Percentiles rank a stretch among this genome's conserved stretches.
Evolutionary conservation across 1,284 basidiomycete species (phyloP).

Genomic region (Trichosporon sp.): DNA sequence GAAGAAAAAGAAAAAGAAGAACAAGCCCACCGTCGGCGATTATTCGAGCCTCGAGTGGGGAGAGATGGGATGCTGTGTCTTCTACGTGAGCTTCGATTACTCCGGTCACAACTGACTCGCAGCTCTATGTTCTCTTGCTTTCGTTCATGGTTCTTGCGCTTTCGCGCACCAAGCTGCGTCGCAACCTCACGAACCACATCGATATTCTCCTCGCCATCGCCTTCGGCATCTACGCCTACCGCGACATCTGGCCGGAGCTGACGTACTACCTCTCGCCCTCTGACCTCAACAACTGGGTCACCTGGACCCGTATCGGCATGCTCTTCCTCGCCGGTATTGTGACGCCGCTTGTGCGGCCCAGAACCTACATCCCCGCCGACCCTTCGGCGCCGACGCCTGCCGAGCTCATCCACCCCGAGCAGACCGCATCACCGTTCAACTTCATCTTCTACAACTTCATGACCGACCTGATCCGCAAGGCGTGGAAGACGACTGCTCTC

Average conservation of each 20-base stretch:
- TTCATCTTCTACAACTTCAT: slow-evolving; percentile 65
- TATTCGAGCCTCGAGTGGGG: slow-evolving; percentile 54
- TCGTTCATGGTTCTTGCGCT: slow-evolving; percentile 50
- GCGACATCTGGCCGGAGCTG: slow-evolving; percentile 67
- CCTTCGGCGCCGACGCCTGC: slow-evolving; percentile 51
- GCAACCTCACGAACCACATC: slow-evolving; percentile 49
- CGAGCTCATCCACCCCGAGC: slow-evolving; percentile 64
- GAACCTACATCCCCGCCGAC: slow-evolving; percentile 59
- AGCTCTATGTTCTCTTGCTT: slow-evolving; percentile 50
- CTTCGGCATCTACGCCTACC: slow-evolving; percentile 62
- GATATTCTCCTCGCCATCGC: slow-evolving; percentile 57
- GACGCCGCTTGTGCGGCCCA: slow-evolving; percentile 61
- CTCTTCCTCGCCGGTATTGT: slow-evolving; percentile 58
- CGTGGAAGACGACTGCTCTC: slow-evolving; percentile 50
- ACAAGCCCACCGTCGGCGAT: slow-evolving; percentile 45
- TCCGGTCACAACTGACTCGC: slow-evolving; percentile 10
- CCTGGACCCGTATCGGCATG: slow-evolving; percentile 56
- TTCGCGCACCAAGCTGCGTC: slow-evolving; percentile 43
- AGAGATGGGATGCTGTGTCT: slow-evolving; percentile 52
- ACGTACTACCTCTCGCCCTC: slow-evolving; percentile 60
- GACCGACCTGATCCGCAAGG: slow-evolving; percentile 61
- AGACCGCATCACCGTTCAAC: slow-evolving; percentile 66
- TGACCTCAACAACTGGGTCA: slow-evolving; percentile 56
- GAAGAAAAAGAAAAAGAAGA: slow-evolving; percentile 47
- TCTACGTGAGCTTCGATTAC: slow-evolving; percentile 46